A percentile compares a stretch with the other conserved stretches of the same genome.
Evolutionary conservation across 2,329 filamentous ascomycete species (phyloP).

Genomic region (Teratosphaeria epicoccoides): DNA sequence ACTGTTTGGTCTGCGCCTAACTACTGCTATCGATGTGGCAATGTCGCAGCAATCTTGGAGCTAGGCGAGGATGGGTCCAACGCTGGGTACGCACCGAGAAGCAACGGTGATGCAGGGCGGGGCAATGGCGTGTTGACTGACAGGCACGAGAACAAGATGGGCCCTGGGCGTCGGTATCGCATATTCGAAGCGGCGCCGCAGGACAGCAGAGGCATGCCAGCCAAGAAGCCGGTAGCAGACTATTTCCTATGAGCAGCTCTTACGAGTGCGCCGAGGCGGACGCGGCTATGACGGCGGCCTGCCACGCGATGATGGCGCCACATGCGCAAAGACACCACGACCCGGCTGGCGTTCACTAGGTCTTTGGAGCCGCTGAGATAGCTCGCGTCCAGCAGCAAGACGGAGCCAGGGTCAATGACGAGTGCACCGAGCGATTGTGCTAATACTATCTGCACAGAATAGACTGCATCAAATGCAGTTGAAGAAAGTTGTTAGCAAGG

Average conservation of each 20-base stretch:
- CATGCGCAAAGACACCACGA: too few relatives aligned
- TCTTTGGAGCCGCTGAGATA: too few relatives aligned
- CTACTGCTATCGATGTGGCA: conserved; percentile 37
- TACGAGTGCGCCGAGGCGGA: too few relatives aligned
- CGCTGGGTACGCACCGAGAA: conserved; percentile 37
- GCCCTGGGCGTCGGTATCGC: conserved; percentile 79
- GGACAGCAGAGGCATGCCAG: conserved; percentile 92
- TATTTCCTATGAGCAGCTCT: conserved; percentile 68
- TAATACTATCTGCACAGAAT: too few relatives aligned
- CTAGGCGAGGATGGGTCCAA: conserved; percentile 67
- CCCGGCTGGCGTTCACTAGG: too few relatives aligned
- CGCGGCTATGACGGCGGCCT: too few relatives aligned
- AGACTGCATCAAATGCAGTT: too few relatives aligned
- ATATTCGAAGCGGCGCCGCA: conserved; percentile 96
- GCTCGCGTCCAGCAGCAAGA: too few relatives aligned
- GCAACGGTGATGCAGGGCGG: conserved; percentile 57
- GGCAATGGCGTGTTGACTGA: conserved; percentile 31
- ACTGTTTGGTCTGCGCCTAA: conserved; percentile 64
- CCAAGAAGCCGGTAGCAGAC: conserved; percentile 94
- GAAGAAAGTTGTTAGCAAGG: too few relatives aligned
- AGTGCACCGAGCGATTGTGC: too few relatives aligned
- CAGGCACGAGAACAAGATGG: conserved; percentile 40
- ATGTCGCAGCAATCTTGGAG: conserved; percentile 81
- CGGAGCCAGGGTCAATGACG: too few relatives aligned
- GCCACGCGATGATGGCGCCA: too few relatives aligned